Evolutionary conservation across 2,329 filamentous ascomycete species (phyloP), one percentile per base, ranked within the genome.

Genomic region (Chaetomium sp.): DNA sequence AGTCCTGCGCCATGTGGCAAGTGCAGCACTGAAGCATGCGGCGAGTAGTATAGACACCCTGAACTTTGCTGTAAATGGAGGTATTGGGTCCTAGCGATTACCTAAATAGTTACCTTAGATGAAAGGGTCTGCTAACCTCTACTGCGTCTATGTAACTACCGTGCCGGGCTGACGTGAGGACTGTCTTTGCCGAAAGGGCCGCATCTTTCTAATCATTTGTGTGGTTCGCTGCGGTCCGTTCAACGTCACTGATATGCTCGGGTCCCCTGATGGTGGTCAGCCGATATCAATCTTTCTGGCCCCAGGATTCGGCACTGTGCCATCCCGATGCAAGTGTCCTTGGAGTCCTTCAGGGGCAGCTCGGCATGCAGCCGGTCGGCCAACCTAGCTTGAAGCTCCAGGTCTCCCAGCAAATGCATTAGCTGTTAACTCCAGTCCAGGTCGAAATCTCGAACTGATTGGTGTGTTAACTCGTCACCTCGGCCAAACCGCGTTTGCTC

Each of bases 81-180:
- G 7, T 42, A 42, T 19, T n/a, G n/a, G 19, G 38, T 42, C 38
- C 38, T 42, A 42, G 38, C 3, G 6, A 29, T 6, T 35, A 33
- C 31, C 31, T 33, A 33, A 10, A 10, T 33, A 33, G 31, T 33
- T 33, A 33, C 31, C 10, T 4, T n/a, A 29, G 6, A 29, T 29
- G 27, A 29, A 29, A 29, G 27, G 27, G 27, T 29, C 27, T 29
- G 27, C 6, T 29, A 29, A 29, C 27, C n/a, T n/a, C n/a, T 29
- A 29, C 27, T 29, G 27, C 3, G 27, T 29, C 27, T 29, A 29
- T 29, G 27, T 29, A 53, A 53, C 57, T 53, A 45, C 57, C 57
- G 57, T 60, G 29, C 57, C 49, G 23, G 19, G 47, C 57, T 60
- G 57, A 60, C 57, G 57, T 60, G 57, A 60, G 57, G 38, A 27